Evolutionary conservation across 148 eudicot species (phyloP), one percentile per base, ranked within the genome.

Genomic region (Gaultheria prostrata): DNA sequence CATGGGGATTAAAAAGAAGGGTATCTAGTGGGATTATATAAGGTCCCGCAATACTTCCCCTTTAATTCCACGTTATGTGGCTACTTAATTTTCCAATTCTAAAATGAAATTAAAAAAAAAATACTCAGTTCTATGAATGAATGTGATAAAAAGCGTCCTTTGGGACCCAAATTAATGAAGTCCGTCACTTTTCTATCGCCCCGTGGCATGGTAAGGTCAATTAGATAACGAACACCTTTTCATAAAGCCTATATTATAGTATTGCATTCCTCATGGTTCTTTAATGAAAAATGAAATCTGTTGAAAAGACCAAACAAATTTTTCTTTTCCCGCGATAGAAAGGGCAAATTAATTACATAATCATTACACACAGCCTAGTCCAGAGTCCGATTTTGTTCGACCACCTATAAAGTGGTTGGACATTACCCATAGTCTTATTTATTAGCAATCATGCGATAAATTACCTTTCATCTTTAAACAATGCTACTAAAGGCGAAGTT

Each of bases 41-140:
- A 56, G 83, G 71, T 56, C 83, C 74, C 50, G 35, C 24, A 67
- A 67, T 24, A 28, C 65, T 67, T 24, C 12, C 32, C 67, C 71
- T 28, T 49, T 39, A 49, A 6, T 57, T 79, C 67, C 63, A 30
- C 46, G 15, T 69, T 81, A 26, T 6, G 76, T 81, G 83, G 76
- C 74, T 30, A 8, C 83, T 48, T 81, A 4, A 28, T 65, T 46
- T 81, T 28, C 83, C 18, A 14, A 61, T 8, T 2, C 1, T 6
- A 24, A 45, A 76, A 26, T 26, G 3, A 39, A 39, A 39, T 39
- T 39, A 2, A 61, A 57, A n/a, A 9, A 39, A 39, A 3, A 39
- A 39, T n/a, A 28, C 69, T 0, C 14, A 0, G 30, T n/a, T 24
- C 32, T 63, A 18, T 6, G 69, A 9, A 39, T 39, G 43, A 49